A percentile compares a stretch with the other conserved stretches of the same genome.
These are phyloP conservation scores for Cardamine chenopodiifolia DNA, from an alignment of 345 rosid genomes.

Conservation along the genomic window DNA sequence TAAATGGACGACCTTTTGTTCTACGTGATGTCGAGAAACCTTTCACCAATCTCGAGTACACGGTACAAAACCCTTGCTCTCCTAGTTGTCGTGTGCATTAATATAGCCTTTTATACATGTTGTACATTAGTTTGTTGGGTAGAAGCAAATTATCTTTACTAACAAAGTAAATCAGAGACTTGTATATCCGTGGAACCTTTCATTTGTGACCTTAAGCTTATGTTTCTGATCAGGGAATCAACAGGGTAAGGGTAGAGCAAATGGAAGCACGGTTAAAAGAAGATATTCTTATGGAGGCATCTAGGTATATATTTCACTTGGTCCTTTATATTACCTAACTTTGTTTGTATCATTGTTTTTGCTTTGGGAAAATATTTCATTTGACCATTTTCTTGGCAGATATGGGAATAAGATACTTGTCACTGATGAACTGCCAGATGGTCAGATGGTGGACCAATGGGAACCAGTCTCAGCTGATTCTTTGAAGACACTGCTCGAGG, in stretches of 20 bases:
- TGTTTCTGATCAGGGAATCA: slow-evolving; percentile 68
- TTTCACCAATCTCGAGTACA: slow-evolving; percentile 95
- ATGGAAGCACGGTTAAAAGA: slow-evolving; percentile 94
- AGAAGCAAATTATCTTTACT: background rate
- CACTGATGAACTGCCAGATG: slow-evolving; percentile 97
- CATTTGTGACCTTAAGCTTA: slow-evolving; percentile 24
- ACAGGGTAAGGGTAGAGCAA: slow-evolving; percentile 87
- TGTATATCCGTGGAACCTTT: background rate
- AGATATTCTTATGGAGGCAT: slow-evolving; percentile 88
- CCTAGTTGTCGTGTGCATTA: background rate
- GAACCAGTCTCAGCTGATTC: slow-evolving; percentile 86
- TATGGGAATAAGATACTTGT: slow-evolving; percentile 98
- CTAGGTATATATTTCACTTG: slow-evolving; percentile 54
- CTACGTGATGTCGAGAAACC: slow-evolving; percentile 96
- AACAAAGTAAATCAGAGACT: background rate
- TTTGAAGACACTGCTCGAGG: slow-evolving; percentile 93
- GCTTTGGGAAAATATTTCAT: slow-evolving; percentile 8
- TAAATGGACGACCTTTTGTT: slow-evolving; percentile 95
- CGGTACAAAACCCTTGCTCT: slow-evolving; percentile 52
- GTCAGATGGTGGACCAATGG: slow-evolving; percentile 99
- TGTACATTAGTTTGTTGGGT: background rate
- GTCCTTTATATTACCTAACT: slow-evolving; percentile 26
- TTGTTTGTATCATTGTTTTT: slow-evolving; percentile 20
- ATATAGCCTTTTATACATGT: slow-evolving; percentile 1
- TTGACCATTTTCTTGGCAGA: slow-evolving; percentile 54